Percentiles rank a stretch among this genome's conserved stretches.
Evolutionary conservation across 106 monocot species (phyloP).

Genomic region (Cymbidium sinense): DNA sequence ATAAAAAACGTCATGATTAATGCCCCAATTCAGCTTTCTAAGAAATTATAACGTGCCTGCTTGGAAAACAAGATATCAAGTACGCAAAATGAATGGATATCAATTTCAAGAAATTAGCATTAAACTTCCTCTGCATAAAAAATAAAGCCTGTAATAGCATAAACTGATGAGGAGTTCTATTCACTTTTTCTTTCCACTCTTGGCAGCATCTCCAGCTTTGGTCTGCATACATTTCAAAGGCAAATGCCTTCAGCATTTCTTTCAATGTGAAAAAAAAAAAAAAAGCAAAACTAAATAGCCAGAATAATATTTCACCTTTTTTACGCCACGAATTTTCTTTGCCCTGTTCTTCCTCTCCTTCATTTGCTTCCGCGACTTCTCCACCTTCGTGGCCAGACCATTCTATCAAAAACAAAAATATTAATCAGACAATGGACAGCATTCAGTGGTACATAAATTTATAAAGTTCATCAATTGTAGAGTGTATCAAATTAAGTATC

Average conservation of each 20-base stretch:
- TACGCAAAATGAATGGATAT: neutral
- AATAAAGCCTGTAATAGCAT: too few species aligned
- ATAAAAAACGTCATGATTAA: too few species aligned
- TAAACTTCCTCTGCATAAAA: too few species aligned
- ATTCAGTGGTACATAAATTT: too few species aligned
- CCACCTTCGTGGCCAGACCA: constrained; percentile 48
- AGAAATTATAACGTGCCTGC: too few species aligned
- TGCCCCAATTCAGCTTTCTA: too few species aligned
- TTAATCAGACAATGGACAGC: too few species aligned
- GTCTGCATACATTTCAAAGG: constrained; percentile 3
- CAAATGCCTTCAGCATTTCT: neutral
- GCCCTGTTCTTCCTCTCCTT: constrained; percentile 65
- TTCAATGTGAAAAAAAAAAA: too few species aligned
- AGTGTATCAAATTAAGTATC: too few species aligned
- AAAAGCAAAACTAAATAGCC: too few species aligned
- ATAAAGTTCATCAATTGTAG: too few species aligned
- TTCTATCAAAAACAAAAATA: constrained; percentile 18
- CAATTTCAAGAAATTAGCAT: too few species aligned
- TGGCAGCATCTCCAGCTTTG: constrained; percentile 23
- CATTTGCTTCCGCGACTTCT: constrained; percentile 63
- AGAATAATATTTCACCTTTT: constrained; percentile 23
- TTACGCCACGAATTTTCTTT: constrained; percentile 53
- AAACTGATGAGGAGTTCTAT: neutral
- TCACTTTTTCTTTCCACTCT: constrained; percentile 18
- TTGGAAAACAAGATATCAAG: neutral